Evolutionary conservation across 2,329 filamentous ascomycete genomes (phyloP), one percentile per base, ranked within the genome.

Genomic region (Beauveria scarabaeidicola): DNA sequence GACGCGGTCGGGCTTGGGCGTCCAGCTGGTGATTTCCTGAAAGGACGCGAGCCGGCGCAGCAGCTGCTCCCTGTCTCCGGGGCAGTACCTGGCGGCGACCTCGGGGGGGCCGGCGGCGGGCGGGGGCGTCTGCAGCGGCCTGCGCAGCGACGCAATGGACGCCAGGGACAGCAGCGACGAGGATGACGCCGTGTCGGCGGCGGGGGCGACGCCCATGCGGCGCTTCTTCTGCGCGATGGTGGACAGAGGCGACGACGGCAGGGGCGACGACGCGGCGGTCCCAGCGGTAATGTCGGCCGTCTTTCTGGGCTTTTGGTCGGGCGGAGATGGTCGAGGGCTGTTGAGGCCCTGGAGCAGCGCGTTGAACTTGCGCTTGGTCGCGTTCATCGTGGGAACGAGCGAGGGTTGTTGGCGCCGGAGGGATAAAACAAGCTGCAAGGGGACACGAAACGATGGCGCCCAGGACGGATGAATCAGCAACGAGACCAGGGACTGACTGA

Each of bases 21-120:
- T 88, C 93, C 93, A 99, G 70, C 89, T 84, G 58, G 91, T 94
- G 52, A 97, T 86, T 65, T 93, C 91, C 69, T 93, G 89, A 69
- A 96, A 99, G 0, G 91, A 95, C 62, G 88, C 88, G 29, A 99
- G 78, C 25, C 94, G 80, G 66, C 82, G 84, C 11, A 97, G 79
- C 63, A 97, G 91, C 65, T 90, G 85, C 43, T 86, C 84, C 57
- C 94, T 88, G 70, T 94, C 92, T 75, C 87, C 89, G 0, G 94
- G 93, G 58, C 89, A 89, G 75, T 94, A 97, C 67, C 88, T 90
- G 1, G 89, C 75, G 3, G 68, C 70, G 23, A 68, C 64, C n/a
- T 70, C 66, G 41, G 64, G 66, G 23, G 59, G 40, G 5, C 9
- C 21, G 10, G 54, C 25, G 50, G 59, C 8, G 67, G 63, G 7